Evolutionary conservation across 805 yeast species (phyloP).

Genomic region (Candida pseudoglaebosa): DNA sequence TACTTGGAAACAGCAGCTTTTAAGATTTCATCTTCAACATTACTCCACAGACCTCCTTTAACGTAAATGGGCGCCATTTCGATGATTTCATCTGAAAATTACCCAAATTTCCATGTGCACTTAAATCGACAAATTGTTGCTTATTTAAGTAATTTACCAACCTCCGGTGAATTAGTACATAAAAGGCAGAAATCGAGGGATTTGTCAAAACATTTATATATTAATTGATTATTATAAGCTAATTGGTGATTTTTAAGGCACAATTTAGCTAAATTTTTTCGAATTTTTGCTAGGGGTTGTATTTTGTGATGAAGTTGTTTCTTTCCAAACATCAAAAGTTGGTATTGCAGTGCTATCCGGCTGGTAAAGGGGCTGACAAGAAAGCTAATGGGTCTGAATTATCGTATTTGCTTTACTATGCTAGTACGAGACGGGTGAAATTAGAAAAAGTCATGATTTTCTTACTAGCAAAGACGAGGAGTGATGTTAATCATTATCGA

Average conservation of each 20-base stretch:
- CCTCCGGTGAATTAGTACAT: no score
- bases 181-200: no score
- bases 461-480: conserved; percentile 54
- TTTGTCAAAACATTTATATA: no score
- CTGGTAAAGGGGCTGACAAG: conserved; percentile 82
- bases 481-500: conserved; percentile 58
- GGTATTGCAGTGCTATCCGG: conserved; percentile 88
- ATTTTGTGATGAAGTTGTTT: conserved; percentile 33
- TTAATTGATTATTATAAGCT: no score
- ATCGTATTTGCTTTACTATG: conserved; percentile 82
- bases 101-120: no score
- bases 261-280: no score
- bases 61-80: conserved; percentile 59
- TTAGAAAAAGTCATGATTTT: conserved; percentile 80
- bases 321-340: conserved; percentile 86
- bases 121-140: no score
- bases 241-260: no score
- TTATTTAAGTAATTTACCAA: no score
- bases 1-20: conserved; percentile 90
- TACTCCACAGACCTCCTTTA: conserved; percentile 90
- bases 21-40: conserved; percentile 77
- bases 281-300: no score
- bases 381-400: conserved; percentile 91
- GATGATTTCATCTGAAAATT: background rate
- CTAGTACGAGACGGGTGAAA: conserved; percentile 83